Base-by-base conservation (phyloP, 1,284 basidiomycete species). In the Puccinia triticina region DNA sequence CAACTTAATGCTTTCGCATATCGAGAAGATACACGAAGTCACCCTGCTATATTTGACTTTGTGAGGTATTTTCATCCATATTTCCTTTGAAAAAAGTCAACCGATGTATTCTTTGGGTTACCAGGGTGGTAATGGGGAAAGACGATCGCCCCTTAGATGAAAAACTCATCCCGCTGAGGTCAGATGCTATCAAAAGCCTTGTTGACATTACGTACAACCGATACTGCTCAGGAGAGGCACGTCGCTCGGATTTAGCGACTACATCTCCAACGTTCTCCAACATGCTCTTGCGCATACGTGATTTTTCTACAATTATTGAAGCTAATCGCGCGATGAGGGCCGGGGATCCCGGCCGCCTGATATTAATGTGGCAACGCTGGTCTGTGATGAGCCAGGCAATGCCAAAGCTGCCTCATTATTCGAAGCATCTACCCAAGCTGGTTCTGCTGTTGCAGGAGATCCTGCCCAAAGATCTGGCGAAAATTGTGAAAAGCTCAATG, bases 261-360 rank as follows among this genome's bases (percentile, higher is more conserved):
- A 2, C 1, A 0, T 67, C 64, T 2, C 37, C 37, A 8, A 21
- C 34, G n/a, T 21, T 43, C 23, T 1, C 4, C 8, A 67, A 67
- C n/a, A 2, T 67, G 23, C 37, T 67, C 8, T 32, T 67, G 2
- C 3, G 64, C 23, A 72, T 72, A n/a, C 29, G 46, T 32, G 74
- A 76, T 34, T 76, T 76, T 76, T 32, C 8, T 0, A 76, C 55
- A 10, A 76, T 76, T n/a, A 64, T n/a, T n/a, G n/a, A n/a, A n/a
- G n/a, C n/a, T n/a, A n/a, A n/a, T n/a, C n/a, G n/a, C n/a, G n/a
- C n/a, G 7, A 76, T 76, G 74, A 59, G 40, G n/a, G 55, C n/a
- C 2, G 74, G 53, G 18, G 55, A 76, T 26, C 16, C 7, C 11
- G 74, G 53, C 12, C 1, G 74, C 1, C 5, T 76, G 3, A 76